Evolutionary conservation across 1,284 basidiomycete genomes (phyloP), one percentile per base, ranked within the genome.

Genomic region (Rhodotorula sp.): DNA sequence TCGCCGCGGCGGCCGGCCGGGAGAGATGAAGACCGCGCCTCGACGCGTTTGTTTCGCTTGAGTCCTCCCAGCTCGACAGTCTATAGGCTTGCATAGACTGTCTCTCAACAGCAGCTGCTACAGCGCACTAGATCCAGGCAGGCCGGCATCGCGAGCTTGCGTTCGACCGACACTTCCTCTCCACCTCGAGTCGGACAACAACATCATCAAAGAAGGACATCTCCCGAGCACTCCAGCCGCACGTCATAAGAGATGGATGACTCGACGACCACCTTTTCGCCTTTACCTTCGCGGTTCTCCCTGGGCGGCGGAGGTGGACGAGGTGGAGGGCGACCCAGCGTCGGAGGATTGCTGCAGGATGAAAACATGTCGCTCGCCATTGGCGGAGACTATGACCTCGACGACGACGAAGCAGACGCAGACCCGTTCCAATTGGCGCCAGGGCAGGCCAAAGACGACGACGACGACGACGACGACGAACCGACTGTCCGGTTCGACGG

Each of bases 301-400:
- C 29, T 56, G 15, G 20, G 49, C 59, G 51, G 23, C 26, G 23
- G 43, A 39, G n/a, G 18, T 14, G 14, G 34, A 10, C 31, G 34
- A 29, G 7, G 10, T 4, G n/a, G 34, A 8, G 23, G 34, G 5
- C 10, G 20, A 18, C n/a, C 31, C 5, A 48, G n/a, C 34, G n/a
- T 48, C 31, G n/a, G 29, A 23, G 60, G 64, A 26, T 31, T 60
- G 5, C 49, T 70, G 3, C 65, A 67, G 34, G 69, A 70, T 49
- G 65, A 70, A 23, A 58, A 64, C 51, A 52, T 70, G 49, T 58
- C 46, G 6, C 48, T 66, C 34, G 54, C 58, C 18, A 12, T 54
- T 26, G 51, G n/a, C n/a, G 64, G 48, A 15, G 12, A 18, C 29
- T 60, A 46, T 29, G 64, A 29, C 31, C 21, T 26, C 52, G 47